phyloP scores from a whole-genome alignment of 768 basidiomycete species.

The Hydnum rufescens region DNA sequence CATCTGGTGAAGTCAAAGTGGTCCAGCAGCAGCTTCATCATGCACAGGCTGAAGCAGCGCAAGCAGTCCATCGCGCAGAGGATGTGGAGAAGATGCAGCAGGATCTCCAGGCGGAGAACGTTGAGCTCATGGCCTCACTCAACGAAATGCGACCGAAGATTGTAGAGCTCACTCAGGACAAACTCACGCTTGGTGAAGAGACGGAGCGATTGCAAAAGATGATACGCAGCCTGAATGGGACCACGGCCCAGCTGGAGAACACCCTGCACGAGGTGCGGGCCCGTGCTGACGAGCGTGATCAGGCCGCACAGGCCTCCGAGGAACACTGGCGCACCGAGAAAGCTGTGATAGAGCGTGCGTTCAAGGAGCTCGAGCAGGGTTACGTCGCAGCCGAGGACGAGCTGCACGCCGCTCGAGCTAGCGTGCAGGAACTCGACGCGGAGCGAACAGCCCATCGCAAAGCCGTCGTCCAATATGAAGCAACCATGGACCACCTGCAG shows the following conservation, averaged over 20 bases:
- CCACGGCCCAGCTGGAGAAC: conserved; percentile 42
- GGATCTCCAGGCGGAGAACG: conserved; percentile 58
- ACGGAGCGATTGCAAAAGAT: conserved; percentile 34
- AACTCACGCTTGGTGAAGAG: conserved; percentile 47
- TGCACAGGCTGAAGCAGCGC: conserved; percentile 43
- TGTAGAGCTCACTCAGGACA: conserved; percentile 55
- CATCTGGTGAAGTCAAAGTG: conserved; percentile 32
- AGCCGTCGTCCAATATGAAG: conserved; percentile 31
- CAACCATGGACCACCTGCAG: conserved; percentile 38
- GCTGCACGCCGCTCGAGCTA: conserved; percentile 25
- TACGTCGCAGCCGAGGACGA: conserved; percentile 34
- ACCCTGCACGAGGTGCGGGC: conserved; percentile 27
- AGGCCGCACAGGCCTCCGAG: conserved; percentile 2
- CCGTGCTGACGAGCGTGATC: conserved; percentile 3
- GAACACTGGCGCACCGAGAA: conserved; percentile 30
- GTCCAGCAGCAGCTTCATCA: conserved; percentile 38
- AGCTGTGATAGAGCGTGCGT: conserved; percentile 17
- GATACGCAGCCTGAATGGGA: conserved; percentile 33
- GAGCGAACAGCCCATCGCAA: conserved; percentile 44
- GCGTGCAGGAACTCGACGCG: conserved; percentile 37
- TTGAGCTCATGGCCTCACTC: conserved; percentile 55
- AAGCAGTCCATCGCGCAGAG: conserved; percentile 45
- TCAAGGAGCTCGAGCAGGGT: conserved; percentile 24
- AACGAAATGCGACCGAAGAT: conserved; percentile 77
- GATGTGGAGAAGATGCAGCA: conserved; percentile 54